Base-by-base conservation (phyloP, 176 grass and related monocot genomes). In the Alloteropsis semialata region DNA sequence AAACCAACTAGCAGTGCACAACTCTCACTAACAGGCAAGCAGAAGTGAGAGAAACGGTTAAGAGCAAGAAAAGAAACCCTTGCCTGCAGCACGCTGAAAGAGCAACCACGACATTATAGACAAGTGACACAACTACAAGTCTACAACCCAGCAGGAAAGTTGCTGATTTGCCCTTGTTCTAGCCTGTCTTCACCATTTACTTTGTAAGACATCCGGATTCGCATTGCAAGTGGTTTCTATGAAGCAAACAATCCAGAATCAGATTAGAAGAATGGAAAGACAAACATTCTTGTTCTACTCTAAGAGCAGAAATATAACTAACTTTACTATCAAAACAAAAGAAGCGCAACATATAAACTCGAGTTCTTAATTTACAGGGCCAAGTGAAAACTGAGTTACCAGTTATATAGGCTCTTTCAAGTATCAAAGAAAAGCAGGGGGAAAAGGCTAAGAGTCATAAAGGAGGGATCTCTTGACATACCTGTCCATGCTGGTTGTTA, bases 111-210 rank as follows among this genome's bases (percentile, higher is more conserved):
- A 86, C 28, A 63, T 41, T 89, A 72, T 62, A 60, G 51, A 86
- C 55, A 58, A 49, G 77, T 84, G 51, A 68, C 2, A 8, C 69
- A 73, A n/a, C n/a, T n/a, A n/a, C n/a, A n/a, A n/a, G n/a, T n/a
- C 88, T 93, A 99, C 82, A 99, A 87, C 43, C 93, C 91, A 43
- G 89, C 16, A 63, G 97, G 97, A 49, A 99, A 96, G 78, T 96
- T 96, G 81, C 64, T 99, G 83, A 99, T 84, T 76, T 96, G 97
- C 53, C 93, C 97, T 93, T 96, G 93, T 42, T 99, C 97, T 77
- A 94, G 81, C 79, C 87, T 96, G 36, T 94, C 97, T 84, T 94
- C 82, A 19, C 91, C 85, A 34, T 96, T 94, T 36, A 96, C 83
- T 89, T 96, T 96, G 84, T 99, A 99, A 54, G 87, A 92, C n/a